phyloP scores from a whole-genome alignment of 257 asterid genomes.

The Vinca minor region DNA sequence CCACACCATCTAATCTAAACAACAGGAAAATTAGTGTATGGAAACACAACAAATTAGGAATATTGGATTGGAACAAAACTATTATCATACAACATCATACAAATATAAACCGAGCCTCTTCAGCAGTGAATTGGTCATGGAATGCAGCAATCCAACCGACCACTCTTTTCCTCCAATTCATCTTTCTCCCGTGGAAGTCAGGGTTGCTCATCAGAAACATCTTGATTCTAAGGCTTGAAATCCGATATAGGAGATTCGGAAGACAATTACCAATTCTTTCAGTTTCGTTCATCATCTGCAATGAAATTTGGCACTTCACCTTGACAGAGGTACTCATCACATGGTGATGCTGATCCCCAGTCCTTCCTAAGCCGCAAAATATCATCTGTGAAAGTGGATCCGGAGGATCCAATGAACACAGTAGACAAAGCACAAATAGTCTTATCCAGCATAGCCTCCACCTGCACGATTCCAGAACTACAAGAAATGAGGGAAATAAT shows the following conservation, averaged over 20 bases:
- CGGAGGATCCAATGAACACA: constrained; percentile 78
- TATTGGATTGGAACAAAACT: constrained; percentile 10
- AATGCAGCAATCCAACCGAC: background rate
- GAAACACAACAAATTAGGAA: no score
- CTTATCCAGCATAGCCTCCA: constrained; percentile 98
- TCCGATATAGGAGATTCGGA: constrained; percentile 9
- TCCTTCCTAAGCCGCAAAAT: constrained; percentile 76
- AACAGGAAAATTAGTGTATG: background rate
- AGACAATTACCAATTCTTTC: background rate
- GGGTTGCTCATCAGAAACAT: background rate
- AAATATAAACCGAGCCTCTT: constrained; percentile 8
- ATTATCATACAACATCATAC: constrained; percentile 19
- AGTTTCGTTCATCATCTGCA: constrained; percentile 64
- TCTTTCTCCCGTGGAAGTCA: background rate
- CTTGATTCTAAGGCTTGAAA: constrained; percentile 2
- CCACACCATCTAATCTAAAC: background rate
- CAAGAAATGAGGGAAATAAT: background rate
- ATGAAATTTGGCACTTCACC: constrained; percentile 73
- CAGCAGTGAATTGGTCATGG: background rate
- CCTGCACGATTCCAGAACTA: constrained; percentile 35
- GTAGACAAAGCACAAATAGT: constrained; percentile 83
- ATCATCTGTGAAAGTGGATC: constrained; percentile 96
- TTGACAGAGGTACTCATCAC: constrained; percentile 84
- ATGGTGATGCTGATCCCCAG: constrained; percentile 83
- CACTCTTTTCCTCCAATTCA: no score